These are phyloP conservation scores for Myriangium duriaei DNA, from an alignment of 2,329 filamentous ascomycete genomes.

Conservation along the genomic window DNA sequence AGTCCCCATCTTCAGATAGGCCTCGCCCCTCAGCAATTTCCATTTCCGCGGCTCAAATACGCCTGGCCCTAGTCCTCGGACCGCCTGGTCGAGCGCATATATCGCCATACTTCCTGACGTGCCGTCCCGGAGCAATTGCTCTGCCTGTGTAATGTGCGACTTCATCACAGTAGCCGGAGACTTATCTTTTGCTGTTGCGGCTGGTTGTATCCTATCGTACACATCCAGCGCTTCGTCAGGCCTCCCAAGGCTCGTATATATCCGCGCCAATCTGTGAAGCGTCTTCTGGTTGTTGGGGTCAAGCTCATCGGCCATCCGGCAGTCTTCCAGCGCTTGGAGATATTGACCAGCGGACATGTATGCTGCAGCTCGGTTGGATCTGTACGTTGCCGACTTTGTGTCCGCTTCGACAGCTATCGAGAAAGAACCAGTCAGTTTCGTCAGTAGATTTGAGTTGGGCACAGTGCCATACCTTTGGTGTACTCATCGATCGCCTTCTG, in stretches of 20 bases:
- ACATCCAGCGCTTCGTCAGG: conserved; percentile 78
- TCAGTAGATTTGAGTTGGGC: conserved; percentile 13
- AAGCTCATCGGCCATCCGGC: conserved; percentile 65
- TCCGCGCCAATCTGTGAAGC: conserved; percentile 72
- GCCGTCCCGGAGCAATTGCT: conserved; percentile 61
- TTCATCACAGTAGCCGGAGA: conserved; percentile 75
- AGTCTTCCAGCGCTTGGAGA: conserved; percentile 72
- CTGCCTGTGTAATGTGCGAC: conserved; percentile 66
- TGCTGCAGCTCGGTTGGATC: conserved; percentile 89
- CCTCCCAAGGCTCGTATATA: conserved; percentile 76
- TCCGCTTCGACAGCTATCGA: conserved; percentile 70
- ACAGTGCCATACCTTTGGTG: conserved; percentile 58
- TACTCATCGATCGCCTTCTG: conserved; percentile 81
- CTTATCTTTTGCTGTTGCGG: conserved; percentile 74
- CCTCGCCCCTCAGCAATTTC: conserved; percentile 84
- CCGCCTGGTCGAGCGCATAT: conserved; percentile 82
- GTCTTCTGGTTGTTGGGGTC: conserved; percentile 83
- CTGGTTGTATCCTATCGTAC: conserved; percentile 66
- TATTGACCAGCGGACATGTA: conserved; percentile 81
- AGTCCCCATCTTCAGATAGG: conserved; percentile 84
- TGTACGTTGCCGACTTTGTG: conserved; percentile 74
- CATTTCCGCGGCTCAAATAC: conserved; percentile 80
- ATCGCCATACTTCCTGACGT: conserved; percentile 82
- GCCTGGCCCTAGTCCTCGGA: conserved; percentile 61
- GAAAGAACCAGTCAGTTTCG: conserved; percentile 13